Percentiles rank a stretch among this genome's conserved stretches.
Conservation (phyloP, 768 basidiomycete genomes). For the Hygrophoropsis aurantiaca region DNA sequence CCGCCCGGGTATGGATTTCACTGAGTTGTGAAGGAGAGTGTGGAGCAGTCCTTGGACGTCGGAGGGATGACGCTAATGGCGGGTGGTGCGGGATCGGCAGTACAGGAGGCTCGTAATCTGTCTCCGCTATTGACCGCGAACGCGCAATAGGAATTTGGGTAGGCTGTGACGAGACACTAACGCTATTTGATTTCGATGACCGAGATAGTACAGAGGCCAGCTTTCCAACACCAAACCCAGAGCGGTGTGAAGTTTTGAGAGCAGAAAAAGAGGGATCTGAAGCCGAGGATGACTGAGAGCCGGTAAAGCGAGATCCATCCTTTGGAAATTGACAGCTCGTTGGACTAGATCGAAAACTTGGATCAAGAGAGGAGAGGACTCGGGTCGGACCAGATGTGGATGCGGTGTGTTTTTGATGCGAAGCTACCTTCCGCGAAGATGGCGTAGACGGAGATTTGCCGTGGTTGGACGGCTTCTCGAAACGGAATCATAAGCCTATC, state of each 20-base stretch:
- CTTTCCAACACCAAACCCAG: constrained; percentile 16
- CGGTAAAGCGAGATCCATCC: constrained; percentile 15
- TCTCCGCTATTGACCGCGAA: too few relatives aligned
- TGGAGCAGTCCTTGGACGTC: constrained; percentile 17
- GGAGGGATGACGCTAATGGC: neutral
- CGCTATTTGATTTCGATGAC: constrained; percentile 7
- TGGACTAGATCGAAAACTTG: constrained; percentile 25
- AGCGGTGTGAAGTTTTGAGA: neutral
- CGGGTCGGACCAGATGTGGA: constrained; percentile 3
- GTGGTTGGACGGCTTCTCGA: too few relatives aligned
- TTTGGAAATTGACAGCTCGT: constrained; percentile 23
- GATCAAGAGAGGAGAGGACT: neutral
- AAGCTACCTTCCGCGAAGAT: constrained; percentile 12
- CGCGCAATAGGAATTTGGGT: too few relatives aligned
- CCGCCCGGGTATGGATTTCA: too few relatives aligned
- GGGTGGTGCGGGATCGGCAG: too few relatives aligned
- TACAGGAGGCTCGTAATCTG: too few relatives aligned
- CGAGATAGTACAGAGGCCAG: constrained; percentile 9
- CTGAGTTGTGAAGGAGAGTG: too few relatives aligned
- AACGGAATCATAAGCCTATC: too few relatives aligned
- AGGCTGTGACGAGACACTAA: too few relatives aligned
- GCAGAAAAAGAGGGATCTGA: constrained; percentile 21
- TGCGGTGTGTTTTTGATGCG: constrained; percentile 10
- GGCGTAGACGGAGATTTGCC: too few relatives aligned
- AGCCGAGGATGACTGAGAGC: constrained; percentile 21